A percentile compares a stretch with the other conserved stretches of the same genome.
These are phyloP conservation scores for Tylopilus balloui DNA, from an alignment of 768 basidiomycete genomes.

Conservation along the genomic window DNA sequence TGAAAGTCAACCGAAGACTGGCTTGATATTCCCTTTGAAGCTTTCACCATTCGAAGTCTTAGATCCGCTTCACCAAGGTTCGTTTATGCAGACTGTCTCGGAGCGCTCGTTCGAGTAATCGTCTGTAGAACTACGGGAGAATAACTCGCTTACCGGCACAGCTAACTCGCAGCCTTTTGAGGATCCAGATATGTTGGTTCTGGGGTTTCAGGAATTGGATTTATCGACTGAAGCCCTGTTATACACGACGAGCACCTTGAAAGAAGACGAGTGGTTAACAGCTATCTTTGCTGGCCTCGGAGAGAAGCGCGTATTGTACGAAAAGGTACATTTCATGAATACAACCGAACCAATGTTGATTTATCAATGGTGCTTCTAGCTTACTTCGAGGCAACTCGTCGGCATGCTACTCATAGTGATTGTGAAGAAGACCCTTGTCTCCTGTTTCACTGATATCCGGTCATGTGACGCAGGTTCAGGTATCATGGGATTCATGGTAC, in stretches of 20 bases:
- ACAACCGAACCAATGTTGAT: background rate
- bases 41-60: constrained; percentile 34
- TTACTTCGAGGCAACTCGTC: constrained; percentile 74
- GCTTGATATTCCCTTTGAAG: constrained; percentile 34
- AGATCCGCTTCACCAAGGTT: constrained; percentile 23
- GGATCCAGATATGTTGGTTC: constrained; percentile 65
- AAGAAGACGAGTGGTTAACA: constrained; percentile 67
- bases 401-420: constrained; percentile 76
- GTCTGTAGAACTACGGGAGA: constrained; percentile 9
- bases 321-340: constrained; percentile 46
- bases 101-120: background rate
- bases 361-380: constrained; percentile 34
- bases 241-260: constrained; percentile 56
- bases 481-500: constrained; percentile 74
- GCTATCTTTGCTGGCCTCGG: constrained; percentile 71
- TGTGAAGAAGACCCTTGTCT: constrained; percentile 48
- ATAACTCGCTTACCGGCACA: background rate
- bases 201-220: constrained; percentile 81
- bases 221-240: constrained; percentile 73
- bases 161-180: constrained; percentile 22
- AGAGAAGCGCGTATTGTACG: constrained; percentile 56
- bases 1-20: background rate
- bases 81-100: background rate
- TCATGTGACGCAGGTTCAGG: constrained; percentile 61
- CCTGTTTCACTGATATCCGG: constrained; percentile 51